phyloP scores from a whole-genome alignment of 805 yeast genomes.

The Sporopachydermia quercuum region DNA sequence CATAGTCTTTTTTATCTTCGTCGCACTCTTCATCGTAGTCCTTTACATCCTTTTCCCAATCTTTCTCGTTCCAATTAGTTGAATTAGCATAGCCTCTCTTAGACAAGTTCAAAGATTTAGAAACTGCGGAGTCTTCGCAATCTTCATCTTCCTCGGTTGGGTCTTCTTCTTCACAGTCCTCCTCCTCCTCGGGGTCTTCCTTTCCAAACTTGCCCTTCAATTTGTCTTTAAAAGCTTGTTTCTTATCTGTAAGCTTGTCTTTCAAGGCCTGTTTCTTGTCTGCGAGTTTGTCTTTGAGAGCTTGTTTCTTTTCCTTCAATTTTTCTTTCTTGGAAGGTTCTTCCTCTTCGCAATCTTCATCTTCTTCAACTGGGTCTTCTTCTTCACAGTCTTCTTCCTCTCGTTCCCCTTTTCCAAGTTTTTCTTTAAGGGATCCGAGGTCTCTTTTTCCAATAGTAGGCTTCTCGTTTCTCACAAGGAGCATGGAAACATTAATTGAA shows the following conservation, averaged over 20 bases:
- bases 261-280: background rate
- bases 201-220: constrained; percentile 3
- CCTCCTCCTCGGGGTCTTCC: constrained; percentile 12
- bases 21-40: too few species aligned
- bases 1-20: too few species aligned
- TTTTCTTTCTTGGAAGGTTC: constrained; percentile 1
- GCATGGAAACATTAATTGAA: background rate
- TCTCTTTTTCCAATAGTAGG: background rate
- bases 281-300: background rate
- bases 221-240: constrained; percentile 6
- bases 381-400: constrained; percentile 6
- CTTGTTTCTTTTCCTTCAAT: background rate
- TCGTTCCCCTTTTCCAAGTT: background rate
- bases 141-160: constrained; percentile 6
- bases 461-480: too few species aligned
- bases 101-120: too few species aligned
- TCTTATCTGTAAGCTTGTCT: constrained; percentile 4
- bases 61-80: too few species aligned
- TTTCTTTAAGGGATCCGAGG: background rate
- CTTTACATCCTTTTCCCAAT: too few species aligned
- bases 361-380: constrained; percentile 9
- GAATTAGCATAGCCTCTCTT: too few species aligned
- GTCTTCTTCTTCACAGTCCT: constrained; percentile 5
- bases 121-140: constrained; percentile 7
- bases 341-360: background rate